These are phyloP conservation scores for Globisporangium acanthophoron DNA, from an alignment of 352 stramenopile genomes.

Conservation along the genomic window DNA sequence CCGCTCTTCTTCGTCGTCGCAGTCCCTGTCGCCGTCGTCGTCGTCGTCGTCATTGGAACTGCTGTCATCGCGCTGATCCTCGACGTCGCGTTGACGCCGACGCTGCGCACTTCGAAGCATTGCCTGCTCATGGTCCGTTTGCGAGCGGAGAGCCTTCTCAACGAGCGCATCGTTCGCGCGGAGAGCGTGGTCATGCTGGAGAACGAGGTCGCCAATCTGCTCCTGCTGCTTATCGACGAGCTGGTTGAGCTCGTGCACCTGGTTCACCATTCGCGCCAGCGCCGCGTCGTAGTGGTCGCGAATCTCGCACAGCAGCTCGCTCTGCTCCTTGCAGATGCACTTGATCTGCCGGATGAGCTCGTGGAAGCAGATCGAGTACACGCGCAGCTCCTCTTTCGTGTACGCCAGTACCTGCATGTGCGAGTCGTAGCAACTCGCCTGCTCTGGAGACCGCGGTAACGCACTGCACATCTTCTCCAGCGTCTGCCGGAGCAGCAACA, in stretches of 20 bases:
- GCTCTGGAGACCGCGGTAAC: neutral
- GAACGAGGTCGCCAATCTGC: conserved; percentile 14
- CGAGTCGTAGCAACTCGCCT: neutral
- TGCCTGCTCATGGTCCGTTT: neutral
- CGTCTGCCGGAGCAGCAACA: conserved; percentile 54
- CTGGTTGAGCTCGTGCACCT: conserved; percentile 11
- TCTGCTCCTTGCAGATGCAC: conserved; percentile 75
- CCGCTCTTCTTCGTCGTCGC: conserved; percentile 23
- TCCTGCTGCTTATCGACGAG: conserved; percentile 26
- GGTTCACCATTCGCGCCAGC: conserved; percentile 19
- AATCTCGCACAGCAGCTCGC: conserved; percentile 59
- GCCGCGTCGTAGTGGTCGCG: conserved; percentile 40
- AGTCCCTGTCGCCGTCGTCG: neutral
- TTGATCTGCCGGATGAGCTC: conserved; percentile 71
- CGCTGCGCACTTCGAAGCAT: neutral
- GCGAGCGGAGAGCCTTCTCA: conserved; percentile 6
- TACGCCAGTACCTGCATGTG: conserved; percentile 26
- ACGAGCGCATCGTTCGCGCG: conserved; percentile 21
- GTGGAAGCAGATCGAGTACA: conserved; percentile 76
- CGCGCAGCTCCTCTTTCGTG: conserved; percentile 42
- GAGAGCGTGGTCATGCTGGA: conserved; percentile 9
- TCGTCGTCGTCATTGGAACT: neutral
- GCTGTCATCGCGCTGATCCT: neutral
- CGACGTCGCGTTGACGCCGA: neutral
- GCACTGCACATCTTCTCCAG: conserved; percentile 45